Conservation (phyloP, 495 filamentous ascomycete species). For the Xylaria palmicola region DNA sequence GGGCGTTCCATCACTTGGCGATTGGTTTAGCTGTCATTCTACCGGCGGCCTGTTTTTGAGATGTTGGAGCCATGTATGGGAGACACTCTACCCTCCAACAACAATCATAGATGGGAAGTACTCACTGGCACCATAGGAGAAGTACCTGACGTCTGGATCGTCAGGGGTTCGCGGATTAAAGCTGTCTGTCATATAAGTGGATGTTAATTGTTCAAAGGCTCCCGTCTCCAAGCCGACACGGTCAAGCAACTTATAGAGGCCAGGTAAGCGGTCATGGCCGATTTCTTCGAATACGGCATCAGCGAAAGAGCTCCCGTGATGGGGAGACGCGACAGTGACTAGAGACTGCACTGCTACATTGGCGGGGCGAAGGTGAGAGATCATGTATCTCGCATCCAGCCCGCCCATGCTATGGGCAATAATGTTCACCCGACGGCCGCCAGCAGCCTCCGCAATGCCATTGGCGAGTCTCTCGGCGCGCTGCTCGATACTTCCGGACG, state of each 20-base stretch:
- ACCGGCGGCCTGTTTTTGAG: neutral
- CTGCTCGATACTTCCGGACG: slow-evolving; percentile 75
- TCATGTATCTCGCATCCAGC: slow-evolving; percentile 90
- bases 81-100: no score
- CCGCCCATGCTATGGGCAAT: slow-evolving; percentile 78
- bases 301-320: slow-evolving; percentile 81
- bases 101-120: neutral
- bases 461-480: slow-evolving; percentile 65
- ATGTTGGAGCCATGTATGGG: no score
- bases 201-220: slow-evolving; percentile 83
- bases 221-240: slow-evolving; percentile 70
- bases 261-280: slow-evolving; percentile 59
- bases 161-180: slow-evolving; percentile 86
- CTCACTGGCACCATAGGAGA: slow-evolving; percentile 80
- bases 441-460: slow-evolving; percentile 63
- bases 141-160: slow-evolving; percentile 74
- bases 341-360: slow-evolving; percentile 71
- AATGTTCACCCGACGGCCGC: slow-evolving; percentile 79
- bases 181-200: slow-evolving; percentile 70
- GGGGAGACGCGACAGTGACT: slow-evolving; percentile 86
- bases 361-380: slow-evolving; percentile 69
- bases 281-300: slow-evolving; percentile 78
- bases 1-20: slow-evolving; percentile 49
- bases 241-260: slow-evolving; percentile 68
- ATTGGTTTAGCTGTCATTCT: neutral